Percentiles rank a stretch among this genome's conserved stretches.
These are phyloP conservation scores for Pythium rishiriense DNA, from an alignment of 352 stramenopile genomes.

Conservation along the genomic window DNA sequence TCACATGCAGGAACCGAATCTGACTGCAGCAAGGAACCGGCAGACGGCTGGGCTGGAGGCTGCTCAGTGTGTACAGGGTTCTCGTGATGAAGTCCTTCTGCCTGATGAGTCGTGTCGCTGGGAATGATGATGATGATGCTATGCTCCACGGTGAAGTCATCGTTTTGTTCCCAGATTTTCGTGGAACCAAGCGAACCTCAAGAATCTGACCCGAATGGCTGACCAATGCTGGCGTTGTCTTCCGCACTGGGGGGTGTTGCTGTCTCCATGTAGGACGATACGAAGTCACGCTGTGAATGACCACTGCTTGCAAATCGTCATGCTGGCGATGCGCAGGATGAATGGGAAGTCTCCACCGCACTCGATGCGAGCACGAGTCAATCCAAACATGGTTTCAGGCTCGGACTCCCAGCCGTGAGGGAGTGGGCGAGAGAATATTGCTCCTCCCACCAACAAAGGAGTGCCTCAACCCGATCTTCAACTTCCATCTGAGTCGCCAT, in stretches of 20 bases:
- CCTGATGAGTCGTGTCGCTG: background rate
- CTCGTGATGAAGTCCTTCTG: background rate
- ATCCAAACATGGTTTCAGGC: background rate
- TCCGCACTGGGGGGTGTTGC: background rate
- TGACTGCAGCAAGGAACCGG: no score
- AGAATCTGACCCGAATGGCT: slow-evolving; percentile 1
- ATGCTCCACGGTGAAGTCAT: background rate
- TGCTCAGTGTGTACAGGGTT: no score
- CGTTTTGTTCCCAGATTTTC: background rate
- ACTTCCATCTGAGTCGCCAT: background rate
- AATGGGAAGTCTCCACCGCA: background rate
- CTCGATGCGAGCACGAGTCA: no score
- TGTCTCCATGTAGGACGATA: background rate
- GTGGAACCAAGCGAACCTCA: background rate
- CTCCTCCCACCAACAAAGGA: no score
- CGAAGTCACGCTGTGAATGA: background rate
- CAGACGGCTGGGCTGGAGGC: no score
- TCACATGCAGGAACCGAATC: no score
- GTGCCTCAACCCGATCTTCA: background rate
- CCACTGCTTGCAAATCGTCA: no score
- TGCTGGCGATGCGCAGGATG: no score
- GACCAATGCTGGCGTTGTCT: background rate
- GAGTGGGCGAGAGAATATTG: no score
- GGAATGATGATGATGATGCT: background rate
- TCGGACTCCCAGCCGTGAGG: background rate